Percentiles rank a stretch among this genome's conserved stretches.
Evolutionary conservation across 345 rosid genomes (phyloP).

Genomic region (Sonneratia caseolaris): DNA sequence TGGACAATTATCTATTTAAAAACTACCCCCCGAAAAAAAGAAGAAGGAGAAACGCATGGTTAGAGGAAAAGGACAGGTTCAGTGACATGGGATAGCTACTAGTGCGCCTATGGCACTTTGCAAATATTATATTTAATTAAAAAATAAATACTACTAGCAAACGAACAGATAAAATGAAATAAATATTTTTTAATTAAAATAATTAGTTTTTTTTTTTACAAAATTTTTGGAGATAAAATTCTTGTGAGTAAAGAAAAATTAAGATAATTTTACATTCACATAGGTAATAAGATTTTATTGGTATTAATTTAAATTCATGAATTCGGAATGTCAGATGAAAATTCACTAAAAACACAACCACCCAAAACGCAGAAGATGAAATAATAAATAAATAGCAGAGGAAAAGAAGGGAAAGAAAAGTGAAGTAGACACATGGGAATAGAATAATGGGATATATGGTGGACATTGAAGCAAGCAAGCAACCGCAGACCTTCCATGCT

Average conservation of each 20-base stretch:
- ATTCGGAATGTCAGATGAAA: background rate
- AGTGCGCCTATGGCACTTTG: background rate
- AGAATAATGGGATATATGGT: conserved; percentile 33
- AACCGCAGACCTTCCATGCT: conserved; percentile 30
- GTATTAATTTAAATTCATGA: too few species aligned
- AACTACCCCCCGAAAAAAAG: too few species aligned
- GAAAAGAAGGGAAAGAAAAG: background rate
- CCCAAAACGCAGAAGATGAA: conserved; percentile 5
- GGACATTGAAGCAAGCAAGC: conserved; percentile 38
- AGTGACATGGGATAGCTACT: background rate
- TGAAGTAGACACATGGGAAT: conserved; percentile 14
- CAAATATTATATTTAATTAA: background rate
- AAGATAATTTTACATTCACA: too few species aligned
- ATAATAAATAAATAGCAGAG: background rate
- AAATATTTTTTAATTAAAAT: background rate
- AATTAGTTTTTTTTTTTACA: too few species aligned
- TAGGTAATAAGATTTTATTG: too few species aligned
- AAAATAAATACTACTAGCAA: background rate
- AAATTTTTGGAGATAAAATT: too few species aligned
- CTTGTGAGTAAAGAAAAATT: too few species aligned
- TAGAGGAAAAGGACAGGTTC: conserved; percentile 6
- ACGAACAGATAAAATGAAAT: background rate
- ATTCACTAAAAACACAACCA: background rate
- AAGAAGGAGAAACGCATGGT: background rate
- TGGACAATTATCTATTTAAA: too few species aligned